Percentiles rank a stretch among this genome's conserved stretches.
Conservation (phyloP, 495 filamentous ascomycete genomes). For the Penicillium parvum region DNA sequence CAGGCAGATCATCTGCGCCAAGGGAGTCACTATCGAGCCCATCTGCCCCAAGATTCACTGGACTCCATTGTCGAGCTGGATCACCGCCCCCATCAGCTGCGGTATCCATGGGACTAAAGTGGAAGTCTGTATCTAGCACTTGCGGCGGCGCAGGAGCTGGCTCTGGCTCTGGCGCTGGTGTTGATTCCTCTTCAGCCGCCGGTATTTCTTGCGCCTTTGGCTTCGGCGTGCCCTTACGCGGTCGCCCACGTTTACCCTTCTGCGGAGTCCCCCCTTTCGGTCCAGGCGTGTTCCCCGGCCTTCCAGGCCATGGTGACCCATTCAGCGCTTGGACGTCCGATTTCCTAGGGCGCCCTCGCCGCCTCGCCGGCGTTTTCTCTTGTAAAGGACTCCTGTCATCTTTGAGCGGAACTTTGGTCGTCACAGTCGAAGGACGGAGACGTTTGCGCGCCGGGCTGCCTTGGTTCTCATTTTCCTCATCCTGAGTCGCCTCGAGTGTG, state of each 20-base stretch:
- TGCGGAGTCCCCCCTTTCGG: constrained; percentile 14
- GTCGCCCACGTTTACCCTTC: constrained; percentile 37
- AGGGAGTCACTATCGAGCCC: constrained; percentile 24
- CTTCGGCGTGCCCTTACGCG: constrained; percentile 34
- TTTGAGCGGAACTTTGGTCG: constrained; percentile 52
- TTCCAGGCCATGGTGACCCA: constrained; percentile 35
- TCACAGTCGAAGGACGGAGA: constrained; percentile 38
- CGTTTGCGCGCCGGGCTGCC: constrained; percentile 34
- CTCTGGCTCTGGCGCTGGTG: constrained; percentile 3
- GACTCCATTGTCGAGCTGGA: constrained; percentile 17
- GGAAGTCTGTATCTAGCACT: neutral
- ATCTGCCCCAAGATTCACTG: constrained; percentile 25
- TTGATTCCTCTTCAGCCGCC: constrained; percentile 14
- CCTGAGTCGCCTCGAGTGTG: constrained; percentile 54
- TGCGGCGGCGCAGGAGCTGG: neutral
- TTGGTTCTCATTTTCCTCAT: constrained; percentile 33
- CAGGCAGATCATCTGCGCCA: constrained; percentile 22
- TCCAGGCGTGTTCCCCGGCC: constrained; percentile 33
- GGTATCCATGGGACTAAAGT: constrained; percentile 24
- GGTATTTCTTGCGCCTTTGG: constrained; percentile 7
- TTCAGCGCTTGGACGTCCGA: constrained; percentile 25
- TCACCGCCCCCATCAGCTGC: constrained; percentile 13
- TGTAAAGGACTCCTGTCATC: constrained; percentile 32
- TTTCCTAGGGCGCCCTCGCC: constrained; percentile 46
- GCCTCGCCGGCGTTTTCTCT: constrained; percentile 34